Percentiles rank a stretch among this genome's conserved stretches.
These are phyloP conservation scores for Nitzschia sp. DNA, from an alignment of 108 stramenopile species.

Conservation along the genomic window DNA sequence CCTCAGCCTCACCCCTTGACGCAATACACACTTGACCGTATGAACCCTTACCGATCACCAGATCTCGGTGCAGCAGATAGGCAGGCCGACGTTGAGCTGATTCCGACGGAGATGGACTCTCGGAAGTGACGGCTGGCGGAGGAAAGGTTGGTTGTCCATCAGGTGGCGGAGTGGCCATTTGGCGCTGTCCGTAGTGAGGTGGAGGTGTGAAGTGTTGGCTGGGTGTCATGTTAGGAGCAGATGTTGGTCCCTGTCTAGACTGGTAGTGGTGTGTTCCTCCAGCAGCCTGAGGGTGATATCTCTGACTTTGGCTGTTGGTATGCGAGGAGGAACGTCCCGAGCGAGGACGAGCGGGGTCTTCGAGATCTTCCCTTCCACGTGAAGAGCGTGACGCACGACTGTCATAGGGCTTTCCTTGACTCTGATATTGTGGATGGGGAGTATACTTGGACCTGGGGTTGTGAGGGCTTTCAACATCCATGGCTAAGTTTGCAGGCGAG, in stretches of 20 bases:
- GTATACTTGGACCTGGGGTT: conserved; percentile 33
- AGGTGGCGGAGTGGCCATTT: conserved; percentile 32
- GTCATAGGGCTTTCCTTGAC: conserved; percentile 16
- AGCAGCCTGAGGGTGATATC: conserved; percentile 19
- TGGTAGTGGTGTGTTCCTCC: conserved; percentile 19
- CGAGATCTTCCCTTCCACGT: conserved; percentile 18
- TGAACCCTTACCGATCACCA: conserved; percentile 89
- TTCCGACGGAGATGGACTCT: conserved; percentile 42
- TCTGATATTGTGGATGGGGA: conserved; percentile 16
- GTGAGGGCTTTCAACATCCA: conserved; percentile 44
- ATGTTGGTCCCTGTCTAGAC: conserved; percentile 37
- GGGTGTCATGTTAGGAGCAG: conserved; percentile 25
- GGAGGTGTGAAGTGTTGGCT: conserved; percentile 30
- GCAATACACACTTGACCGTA: conserved; percentile 93
- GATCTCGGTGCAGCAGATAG: conserved; percentile 83
- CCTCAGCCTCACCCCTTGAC: conserved; percentile 81
- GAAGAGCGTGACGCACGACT: conserved; percentile 6
- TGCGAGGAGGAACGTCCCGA: conserved; percentile 12
- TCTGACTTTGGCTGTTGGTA: conserved; percentile 18
- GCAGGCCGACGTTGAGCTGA: conserved; percentile 71
- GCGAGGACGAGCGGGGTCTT: conserved; percentile 3
- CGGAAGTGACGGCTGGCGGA: conserved; percentile 57
- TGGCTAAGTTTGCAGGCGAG: conserved; percentile 1
- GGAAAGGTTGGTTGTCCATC: conserved; percentile 49
- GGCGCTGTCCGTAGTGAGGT: conserved; percentile 19